These are phyloP conservation scores for Vitis rotundifolia DNA, from an alignment of 164 flowering plant species.

Conservation along the genomic window DNA sequence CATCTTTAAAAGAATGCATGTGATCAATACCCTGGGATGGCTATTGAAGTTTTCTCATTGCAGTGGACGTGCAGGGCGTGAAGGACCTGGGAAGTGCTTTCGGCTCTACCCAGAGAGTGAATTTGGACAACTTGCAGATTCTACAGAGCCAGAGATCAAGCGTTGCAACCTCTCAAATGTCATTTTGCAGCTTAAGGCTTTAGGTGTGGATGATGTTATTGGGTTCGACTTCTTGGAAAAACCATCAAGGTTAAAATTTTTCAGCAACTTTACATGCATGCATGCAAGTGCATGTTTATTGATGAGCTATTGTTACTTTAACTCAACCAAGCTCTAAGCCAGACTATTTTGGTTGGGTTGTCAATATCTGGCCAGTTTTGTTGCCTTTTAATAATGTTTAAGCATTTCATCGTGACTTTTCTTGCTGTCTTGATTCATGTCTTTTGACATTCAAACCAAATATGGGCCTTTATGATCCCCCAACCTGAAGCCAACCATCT, in stretches of 20 bases:
- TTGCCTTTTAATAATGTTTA: too few relatives aligned
- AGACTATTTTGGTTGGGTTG: too few relatives aligned
- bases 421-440: too few relatives aligned
- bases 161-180: conserved; percentile 87
- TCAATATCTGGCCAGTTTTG: too few relatives aligned
- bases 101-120: conserved; percentile 84
- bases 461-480: too few relatives aligned
- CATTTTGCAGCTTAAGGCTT: conserved; percentile 90
- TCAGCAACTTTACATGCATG: too few relatives aligned
- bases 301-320: too few relatives aligned
- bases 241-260: conserved; percentile 66
- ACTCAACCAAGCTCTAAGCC: too few relatives aligned
- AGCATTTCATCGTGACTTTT: too few relatives aligned
- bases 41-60: conserved; percentile 10
- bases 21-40: background rate
- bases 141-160: conserved; percentile 91
- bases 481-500: too few relatives aligned
- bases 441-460: too few relatives aligned
- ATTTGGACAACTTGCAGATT: conserved; percentile 70
- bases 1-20: background rate
- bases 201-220: conserved; percentile 81
- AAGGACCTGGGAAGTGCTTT: conserved; percentile 93
- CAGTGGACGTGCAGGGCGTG: conserved; percentile 99
- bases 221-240: conserved; percentile 94
- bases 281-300: too few relatives aligned